These are phyloP conservation scores for Saccharomycopsis microspora DNA, from an alignment of 805 yeast species.

Conservation along the genomic window DNA sequence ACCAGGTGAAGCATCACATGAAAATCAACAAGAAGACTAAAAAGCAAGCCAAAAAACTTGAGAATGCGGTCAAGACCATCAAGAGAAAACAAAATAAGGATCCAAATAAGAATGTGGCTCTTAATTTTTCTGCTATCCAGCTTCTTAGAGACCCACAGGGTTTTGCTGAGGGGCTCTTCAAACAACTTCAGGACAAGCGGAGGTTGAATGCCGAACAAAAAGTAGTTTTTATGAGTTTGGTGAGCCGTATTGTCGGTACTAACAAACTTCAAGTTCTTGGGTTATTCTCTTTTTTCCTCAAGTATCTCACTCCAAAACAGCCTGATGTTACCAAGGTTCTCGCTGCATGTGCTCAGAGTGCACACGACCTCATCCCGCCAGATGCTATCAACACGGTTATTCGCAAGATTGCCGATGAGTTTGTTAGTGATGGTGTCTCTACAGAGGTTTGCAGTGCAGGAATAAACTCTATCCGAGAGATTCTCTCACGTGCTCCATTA, in stretches of 20 bases:
- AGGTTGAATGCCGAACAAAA: constrained; percentile 79
- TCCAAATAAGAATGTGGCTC: constrained; percentile 33
- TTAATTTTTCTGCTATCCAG: constrained; percentile 93
- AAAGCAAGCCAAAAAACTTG: constrained; percentile 73
- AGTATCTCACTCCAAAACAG: constrained; percentile 90
- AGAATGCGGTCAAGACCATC: constrained; percentile 54
- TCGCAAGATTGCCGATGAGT: constrained; percentile 92
- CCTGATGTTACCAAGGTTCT: constrained; percentile 86
- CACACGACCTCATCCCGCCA: constrained; percentile 96
- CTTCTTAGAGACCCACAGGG: constrained; percentile 95
- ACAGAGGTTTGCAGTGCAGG: constrained; percentile 98
- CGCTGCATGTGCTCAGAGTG: constrained; percentile 96
- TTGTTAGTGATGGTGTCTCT: constrained; percentile 96
- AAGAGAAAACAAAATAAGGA: constrained; percentile 41
- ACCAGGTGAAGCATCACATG: constrained; percentile 52
- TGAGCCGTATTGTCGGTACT: constrained; percentile 85
- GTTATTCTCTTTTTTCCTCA: constrained; percentile 76
- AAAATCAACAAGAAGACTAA: constrained; percentile 72
- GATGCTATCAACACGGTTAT: constrained; percentile 73
- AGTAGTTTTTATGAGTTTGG: constrained; percentile 74
- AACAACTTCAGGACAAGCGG: constrained; percentile 56
- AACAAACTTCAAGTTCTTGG: constrained; percentile 90
- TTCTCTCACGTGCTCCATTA: constrained; percentile 84
- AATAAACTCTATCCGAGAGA: constrained; percentile 87
- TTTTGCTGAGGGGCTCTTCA: constrained; percentile 78